Conservation (phyloP, 2,329 filamentous ascomycete species). For the Microsporum audouinii region DNA sequence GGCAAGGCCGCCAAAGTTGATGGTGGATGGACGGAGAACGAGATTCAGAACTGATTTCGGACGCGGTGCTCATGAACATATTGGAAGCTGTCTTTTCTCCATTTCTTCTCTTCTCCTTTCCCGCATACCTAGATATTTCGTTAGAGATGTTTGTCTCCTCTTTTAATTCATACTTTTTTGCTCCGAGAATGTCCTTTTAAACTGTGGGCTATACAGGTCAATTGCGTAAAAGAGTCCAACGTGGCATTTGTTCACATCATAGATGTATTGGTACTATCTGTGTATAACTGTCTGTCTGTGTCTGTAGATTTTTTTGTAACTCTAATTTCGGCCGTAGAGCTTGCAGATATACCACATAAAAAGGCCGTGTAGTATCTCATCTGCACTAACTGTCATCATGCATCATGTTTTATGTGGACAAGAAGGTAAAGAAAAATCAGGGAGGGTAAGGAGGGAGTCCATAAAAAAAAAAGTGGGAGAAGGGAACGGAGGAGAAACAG, state of each 20-base stretch:
- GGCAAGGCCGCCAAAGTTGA: constrained; percentile 32
- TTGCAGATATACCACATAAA: neutral
- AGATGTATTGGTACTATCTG: neutral
- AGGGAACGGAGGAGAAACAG: neutral
- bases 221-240: neutral
- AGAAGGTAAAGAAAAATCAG: neutral
- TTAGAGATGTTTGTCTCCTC: neutral
- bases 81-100: neutral
- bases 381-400: constrained; percentile 1
- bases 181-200: neutral
- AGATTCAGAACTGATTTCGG: constrained; percentile 50
- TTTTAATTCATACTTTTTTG: neutral
- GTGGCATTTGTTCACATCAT: neutral
- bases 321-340: constrained; percentile 1
- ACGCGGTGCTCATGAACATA: neutral
- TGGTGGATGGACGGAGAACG: constrained; percentile 55
- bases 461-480: neutral
- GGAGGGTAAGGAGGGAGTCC: neutral
- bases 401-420: neutral
- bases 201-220: no score
- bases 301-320: neutral
- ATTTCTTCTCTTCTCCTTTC: neutral
- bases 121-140: neutral
- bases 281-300: neutral
- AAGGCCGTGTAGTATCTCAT: neutral